Conservation (phyloP, 257 asterid genomes). For the Eucommia ulmoides region DNA sequence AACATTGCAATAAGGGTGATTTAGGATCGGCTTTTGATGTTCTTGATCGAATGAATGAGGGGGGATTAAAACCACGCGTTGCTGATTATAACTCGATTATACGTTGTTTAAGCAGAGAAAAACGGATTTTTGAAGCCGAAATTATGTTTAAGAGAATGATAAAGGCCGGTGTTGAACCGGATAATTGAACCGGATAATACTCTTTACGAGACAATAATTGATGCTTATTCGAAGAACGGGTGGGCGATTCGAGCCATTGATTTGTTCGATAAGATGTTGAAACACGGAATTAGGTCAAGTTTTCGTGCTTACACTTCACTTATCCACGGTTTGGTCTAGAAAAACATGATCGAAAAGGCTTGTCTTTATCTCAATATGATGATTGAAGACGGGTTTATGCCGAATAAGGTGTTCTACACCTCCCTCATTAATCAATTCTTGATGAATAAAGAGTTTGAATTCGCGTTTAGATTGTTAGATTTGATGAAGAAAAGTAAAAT, state of each 20-base stretch:
- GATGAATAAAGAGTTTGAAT: slow-evolving; percentile 36
- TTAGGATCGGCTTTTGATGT: slow-evolving; percentile 28
- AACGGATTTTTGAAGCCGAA: slow-evolving; percentile 32
- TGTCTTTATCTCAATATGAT: slow-evolving; percentile 40
- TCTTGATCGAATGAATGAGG: slow-evolving; percentile 31
- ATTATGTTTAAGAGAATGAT: slow-evolving; percentile 32
- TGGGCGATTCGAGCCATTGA: slow-evolving; percentile 25
- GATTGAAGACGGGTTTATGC: slow-evolving; percentile 48
- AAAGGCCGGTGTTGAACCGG: slow-evolving; percentile 34
- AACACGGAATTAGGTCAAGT: slow-evolving; percentile 30
- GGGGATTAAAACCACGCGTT: slow-evolving; percentile 34
- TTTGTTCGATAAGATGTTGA: slow-evolving; percentile 33
- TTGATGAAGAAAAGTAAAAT: slow-evolving; percentile 42
- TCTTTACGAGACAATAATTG: slow-evolving; percentile 41
- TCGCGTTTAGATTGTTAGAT: slow-evolving; percentile 36
- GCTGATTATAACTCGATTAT: slow-evolving; percentile 35
- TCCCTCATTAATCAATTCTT: slow-evolving; percentile 46
- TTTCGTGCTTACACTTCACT: slow-evolving; percentile 44
- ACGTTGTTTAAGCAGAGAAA: slow-evolving; percentile 33
- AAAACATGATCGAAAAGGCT: slow-evolving; percentile 35
- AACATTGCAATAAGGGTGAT: slow-evolving; percentile 34
- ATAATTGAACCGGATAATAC: no score
- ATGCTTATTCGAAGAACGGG: no score
- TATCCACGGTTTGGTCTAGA: slow-evolving; percentile 44
- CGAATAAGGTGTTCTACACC: slow-evolving; percentile 42